These are phyloP conservation scores for Hypoxylon rubiginosum DNA, from an alignment of 2,329 filamentous ascomycete species.

Conservation along the genomic window DNA sequence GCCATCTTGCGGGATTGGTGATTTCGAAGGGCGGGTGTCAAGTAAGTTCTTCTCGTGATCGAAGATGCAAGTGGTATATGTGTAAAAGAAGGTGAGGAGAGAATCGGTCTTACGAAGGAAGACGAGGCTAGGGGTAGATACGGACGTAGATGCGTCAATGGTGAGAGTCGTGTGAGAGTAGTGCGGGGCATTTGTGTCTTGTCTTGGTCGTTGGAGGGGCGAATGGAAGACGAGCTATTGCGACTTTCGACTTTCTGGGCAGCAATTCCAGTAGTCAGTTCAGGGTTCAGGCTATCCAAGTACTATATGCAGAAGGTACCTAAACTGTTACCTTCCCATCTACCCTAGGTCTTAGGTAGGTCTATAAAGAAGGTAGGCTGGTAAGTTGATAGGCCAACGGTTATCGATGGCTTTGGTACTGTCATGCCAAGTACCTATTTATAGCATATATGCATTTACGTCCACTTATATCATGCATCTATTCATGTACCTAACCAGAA, in stretches of 20 bases:
- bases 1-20: constrained; percentile 84
- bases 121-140: constrained; percentile 18
- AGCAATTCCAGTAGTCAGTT: too few species aligned
- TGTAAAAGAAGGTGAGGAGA: constrained; percentile 8
- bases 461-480: neutral
- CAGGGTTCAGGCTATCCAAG: constrained; percentile 1
- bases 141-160: constrained; percentile 14
- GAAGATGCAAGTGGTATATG: constrained; percentile 17
- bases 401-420: constrained; percentile 32
- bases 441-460: neutral
- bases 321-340: neutral
- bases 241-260: constrained; percentile 1
- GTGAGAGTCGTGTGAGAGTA: constrained; percentile 36
- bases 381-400: constrained; percentile 6
- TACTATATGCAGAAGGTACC: constrained; percentile 36
- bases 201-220: too few species aligned
- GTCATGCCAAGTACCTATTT: too few species aligned
- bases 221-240: constrained; percentile 35
- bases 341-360: neutral
- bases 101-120: constrained; percentile 19
- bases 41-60: constrained; percentile 58
- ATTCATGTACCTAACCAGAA: neutral
- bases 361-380: neutral
- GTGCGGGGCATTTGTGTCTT: constrained; percentile 41
- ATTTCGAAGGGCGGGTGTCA: constrained; percentile 65